Base-by-base conservation (phyloP, 805 yeast genomes). In the Candida maris region DNA sequence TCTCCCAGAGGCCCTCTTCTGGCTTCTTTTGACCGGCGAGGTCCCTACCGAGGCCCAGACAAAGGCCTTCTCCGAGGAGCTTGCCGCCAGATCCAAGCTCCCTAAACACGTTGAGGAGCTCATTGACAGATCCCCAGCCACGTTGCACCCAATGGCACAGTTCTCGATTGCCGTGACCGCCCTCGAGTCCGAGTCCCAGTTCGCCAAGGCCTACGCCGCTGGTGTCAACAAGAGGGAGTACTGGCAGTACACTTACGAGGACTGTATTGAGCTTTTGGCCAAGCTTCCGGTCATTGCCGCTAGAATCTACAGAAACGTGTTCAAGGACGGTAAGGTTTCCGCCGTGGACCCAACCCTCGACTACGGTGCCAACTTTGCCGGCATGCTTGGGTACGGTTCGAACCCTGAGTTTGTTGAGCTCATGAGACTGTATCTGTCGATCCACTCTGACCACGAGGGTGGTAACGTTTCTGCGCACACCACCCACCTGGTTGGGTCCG, bases 401-500 rank as follows among this genome's bases (percentile, higher is more conserved):
- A 76, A 79, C 66, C 69, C 70, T 49, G 87, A 81, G 59, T 84
- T 84, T 59, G 74, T 78, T 41, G 89, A 84, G 62, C 73, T 85
- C 54, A 77, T 84, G 79, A 79, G 94, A 68, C 70, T 85, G 50
- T 84, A 84, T 73, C 64, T 83, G 57, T 78, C 91, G 44, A 79
- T 84, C 59, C 94, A 84, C 71, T 76, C 87, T 38, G 94, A 84
- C 62, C 94, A 84, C 69, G 94, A 84, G 71, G 94, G 93, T 68
- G 93, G 93, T 64, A 83, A 83, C 59, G 93, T 83, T 43, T 79
- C 87, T 45, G 93, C 93, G 32, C 93, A 83, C 68, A 79, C 93
- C 48, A 83, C 93, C 41, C 91, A 84, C 65, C 68, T 83, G 59
- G 93, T 83, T 45, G 93, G 93, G 52, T 81, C 89, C 8, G 89